Conservation (phyloP, 768 basidiomycete species). For the Rhodocollybia butyracea region DNA sequence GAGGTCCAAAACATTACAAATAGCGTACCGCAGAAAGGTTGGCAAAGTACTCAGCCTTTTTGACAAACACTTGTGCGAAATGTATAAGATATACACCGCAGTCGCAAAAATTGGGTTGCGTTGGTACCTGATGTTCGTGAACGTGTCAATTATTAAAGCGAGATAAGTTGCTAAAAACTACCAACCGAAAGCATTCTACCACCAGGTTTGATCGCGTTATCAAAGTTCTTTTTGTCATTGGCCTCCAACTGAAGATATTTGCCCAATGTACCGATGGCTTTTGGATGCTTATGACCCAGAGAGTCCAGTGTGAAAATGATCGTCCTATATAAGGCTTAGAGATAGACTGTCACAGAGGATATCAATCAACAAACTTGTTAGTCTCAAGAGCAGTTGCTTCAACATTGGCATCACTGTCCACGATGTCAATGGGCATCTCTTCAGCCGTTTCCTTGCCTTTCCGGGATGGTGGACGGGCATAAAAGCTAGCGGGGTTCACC, state of each 20-base stretch:
- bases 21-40: constrained; percentile 45
- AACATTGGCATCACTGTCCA: neutral
- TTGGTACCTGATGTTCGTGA: constrained; percentile 62
- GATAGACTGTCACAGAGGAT: neutral
- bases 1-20: constrained; percentile 18
- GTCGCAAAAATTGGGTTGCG: constrained; percentile 86
- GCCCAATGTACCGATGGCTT: constrained; percentile 57
- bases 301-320: constrained; percentile 91
- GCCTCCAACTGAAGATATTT: constrained; percentile 79
- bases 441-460: constrained; percentile 7
- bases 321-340: constrained; percentile 41
- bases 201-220: constrained; percentile 33
- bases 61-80: constrained; percentile 76
- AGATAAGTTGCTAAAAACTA: constrained; percentile 4
- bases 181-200: constrained; percentile 54
- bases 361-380: neutral
- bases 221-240: constrained; percentile 55
- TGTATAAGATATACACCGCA: constrained; percentile 93
- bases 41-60: constrained; percentile 49
- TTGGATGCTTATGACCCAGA: constrained; percentile 67
- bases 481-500: neutral
- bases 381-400: neutral
- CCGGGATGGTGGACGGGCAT: neutral
- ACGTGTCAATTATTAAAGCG: neutral
- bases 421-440: constrained; percentile 6